phyloP scores from a whole-genome alignment of 2,329 filamentous ascomycete species.

The Pseudocercospora eumusae region DNA sequence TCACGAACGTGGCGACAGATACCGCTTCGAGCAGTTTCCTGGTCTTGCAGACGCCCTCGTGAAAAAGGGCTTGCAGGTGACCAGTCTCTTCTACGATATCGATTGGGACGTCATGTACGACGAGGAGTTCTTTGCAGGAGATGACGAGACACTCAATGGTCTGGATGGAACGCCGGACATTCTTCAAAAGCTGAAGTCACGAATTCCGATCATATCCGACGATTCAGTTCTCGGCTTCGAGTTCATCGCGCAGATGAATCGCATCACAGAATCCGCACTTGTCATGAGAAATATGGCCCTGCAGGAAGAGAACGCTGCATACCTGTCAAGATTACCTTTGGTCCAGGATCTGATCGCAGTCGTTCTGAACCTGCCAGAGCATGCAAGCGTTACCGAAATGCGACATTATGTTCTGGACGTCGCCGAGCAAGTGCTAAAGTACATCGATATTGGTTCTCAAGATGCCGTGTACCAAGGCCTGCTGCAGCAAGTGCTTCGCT shows the following conservation, averaged over 20 bases:
- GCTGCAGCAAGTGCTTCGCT: conserved; percentile 53
- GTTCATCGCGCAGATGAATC: conserved; percentile 69
- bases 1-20: conserved; percentile 91
- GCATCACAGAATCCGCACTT: conserved; percentile 81
- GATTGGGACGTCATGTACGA: conserved; percentile 76
- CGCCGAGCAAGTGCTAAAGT: conserved; percentile 84
- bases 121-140: conserved; percentile 53
- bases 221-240: conserved; percentile 70
- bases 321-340: conserved; percentile 72
- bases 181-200: conserved; percentile 67
- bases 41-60: conserved; percentile 85
- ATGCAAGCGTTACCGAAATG: conserved; percentile 74
- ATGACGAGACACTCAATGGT: conserved; percentile 63
- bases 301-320: conserved; percentile 81
- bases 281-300: conserved; percentile 97
- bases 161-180: conserved; percentile 69
- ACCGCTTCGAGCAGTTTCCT: conserved; percentile 89
- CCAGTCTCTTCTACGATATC: conserved; percentile 76
- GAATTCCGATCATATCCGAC: conserved; percentile 61
- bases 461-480: conserved; percentile 80
- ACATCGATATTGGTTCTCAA: conserved; percentile 67
- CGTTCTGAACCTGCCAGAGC: conserved; percentile 72
- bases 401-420: conserved; percentile 92
- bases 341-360: conserved; percentile 83
- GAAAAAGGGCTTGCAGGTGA: conserved; percentile 78